Evolutionary conservation across 768 basidiomycete species (phyloP).

Genomic region (Rhizopogon vesiculosus): DNA sequence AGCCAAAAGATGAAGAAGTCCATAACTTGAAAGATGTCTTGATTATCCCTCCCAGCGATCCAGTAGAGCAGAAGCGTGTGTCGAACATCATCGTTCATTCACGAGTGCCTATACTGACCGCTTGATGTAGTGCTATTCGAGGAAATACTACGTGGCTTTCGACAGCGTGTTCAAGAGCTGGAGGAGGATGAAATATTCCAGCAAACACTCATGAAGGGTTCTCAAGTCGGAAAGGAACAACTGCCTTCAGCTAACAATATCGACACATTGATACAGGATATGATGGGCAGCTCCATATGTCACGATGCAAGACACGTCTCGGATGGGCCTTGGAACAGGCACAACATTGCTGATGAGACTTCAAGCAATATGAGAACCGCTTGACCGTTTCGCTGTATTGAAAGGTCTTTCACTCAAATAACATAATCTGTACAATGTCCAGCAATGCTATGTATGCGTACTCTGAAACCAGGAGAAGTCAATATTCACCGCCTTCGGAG

Average conservation of each 20-base stretch:
- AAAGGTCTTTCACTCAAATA: neutral
- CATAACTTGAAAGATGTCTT: conserved; percentile 25
- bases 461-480: neutral
- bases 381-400: neutral
- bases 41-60: conserved; percentile 28
- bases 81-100: neutral
- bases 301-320: conserved; percentile 10
- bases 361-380: conserved; percentile 21
- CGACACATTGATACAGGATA: conserved; percentile 36
- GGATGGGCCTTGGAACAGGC: conserved; percentile 27
- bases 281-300: conserved; percentile 28
- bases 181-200: conserved; percentile 43
- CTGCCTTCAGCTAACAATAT: conserved; percentile 32
- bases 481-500: conserved; percentile 30
- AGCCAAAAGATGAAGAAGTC: conserved; percentile 33
- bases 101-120: neutral
- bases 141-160: conserved; percentile 34
- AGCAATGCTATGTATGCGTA: neutral
- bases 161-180: conserved; percentile 31
- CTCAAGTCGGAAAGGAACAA: conserved; percentile 30
- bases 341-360: conserved; percentile 9
- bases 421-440: neutral
- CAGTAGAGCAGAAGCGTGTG: conserved; percentile 37
- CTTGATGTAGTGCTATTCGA: conserved; percentile 27
- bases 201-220: conserved; percentile 31